These are phyloP conservation scores for Fusarium verticillioides DNA, from an alignment of 2,329 filamentous ascomycete genomes.

Conservation along the genomic window DNA sequence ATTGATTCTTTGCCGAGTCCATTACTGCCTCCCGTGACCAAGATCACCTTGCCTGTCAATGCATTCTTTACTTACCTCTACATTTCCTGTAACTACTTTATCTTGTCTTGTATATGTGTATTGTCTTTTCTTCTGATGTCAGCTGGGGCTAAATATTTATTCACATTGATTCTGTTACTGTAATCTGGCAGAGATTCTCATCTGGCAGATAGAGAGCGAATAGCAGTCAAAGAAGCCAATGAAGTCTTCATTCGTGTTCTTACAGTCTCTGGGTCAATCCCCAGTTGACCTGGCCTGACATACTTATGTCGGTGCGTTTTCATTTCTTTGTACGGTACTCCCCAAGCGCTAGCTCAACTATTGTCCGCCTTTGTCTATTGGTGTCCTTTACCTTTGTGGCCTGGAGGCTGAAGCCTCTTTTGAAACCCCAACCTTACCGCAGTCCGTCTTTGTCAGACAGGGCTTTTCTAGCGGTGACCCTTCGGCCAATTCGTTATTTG, in stretches of 20 bases:
- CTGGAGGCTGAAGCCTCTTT: no score
- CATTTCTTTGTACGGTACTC: neutral
- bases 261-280: rapidly evolving
- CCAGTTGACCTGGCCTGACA: rapidly evolving
- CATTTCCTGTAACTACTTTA: rapidly evolving
- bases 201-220: rapidly evolving
- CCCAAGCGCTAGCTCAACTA: rapidly evolving
- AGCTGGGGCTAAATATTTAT: rapidly evolving
- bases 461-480: rapidly evolving
- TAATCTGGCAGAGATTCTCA: rapidly evolving
- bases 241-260: neutral
- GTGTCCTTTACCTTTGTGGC: no score
- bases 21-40: no score
- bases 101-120: rapidly evolving
- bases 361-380: rapidly evolving
- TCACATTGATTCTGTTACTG: rapidly evolving
- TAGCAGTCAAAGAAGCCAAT: neutral
- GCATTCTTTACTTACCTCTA: rapidly evolving
- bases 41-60: no score
- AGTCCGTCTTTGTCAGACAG: no score
- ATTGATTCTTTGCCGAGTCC: no score
- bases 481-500: rapidly evolving
- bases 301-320: rapidly evolving
- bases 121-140: rapidly evolving
- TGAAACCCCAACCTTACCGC: no score